Conservation (phyloP, 129 eudicot species). For the Ambrosia artemisiifolia region DNA sequence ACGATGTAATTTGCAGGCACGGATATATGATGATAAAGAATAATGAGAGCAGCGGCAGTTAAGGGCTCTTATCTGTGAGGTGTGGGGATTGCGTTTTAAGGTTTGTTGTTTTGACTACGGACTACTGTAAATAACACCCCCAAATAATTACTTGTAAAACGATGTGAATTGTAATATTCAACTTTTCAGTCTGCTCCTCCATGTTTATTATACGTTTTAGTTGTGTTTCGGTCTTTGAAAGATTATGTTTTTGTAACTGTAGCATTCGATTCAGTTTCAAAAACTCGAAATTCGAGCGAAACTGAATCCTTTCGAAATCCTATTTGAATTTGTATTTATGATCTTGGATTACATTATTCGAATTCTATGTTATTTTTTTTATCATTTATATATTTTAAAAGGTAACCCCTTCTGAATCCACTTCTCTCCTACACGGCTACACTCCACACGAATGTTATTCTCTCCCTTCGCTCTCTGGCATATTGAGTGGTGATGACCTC, state of each 20-base stretch:
- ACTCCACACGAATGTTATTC: too few species aligned
- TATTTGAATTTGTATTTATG: too few species aligned
- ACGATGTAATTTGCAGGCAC: background rate
- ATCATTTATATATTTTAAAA: too few species aligned
- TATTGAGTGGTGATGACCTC: too few species aligned
- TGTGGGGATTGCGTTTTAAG: conserved; percentile 27
- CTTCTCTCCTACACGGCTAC: too few species aligned
- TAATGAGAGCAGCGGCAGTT: background rate
- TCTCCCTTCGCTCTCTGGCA: too few species aligned
- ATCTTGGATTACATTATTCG: too few species aligned
- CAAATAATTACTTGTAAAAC: conserved; percentile 13
- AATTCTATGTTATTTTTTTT: too few species aligned
- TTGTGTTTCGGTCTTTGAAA: background rate
- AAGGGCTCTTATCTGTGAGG: conserved; percentile 11
- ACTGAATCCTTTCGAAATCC: too few species aligned
- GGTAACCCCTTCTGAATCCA: too few species aligned
- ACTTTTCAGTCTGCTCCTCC: background rate
- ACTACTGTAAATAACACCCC: conserved; percentile 34
- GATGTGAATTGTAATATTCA: conserved; percentile 29
- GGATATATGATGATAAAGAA: conserved; percentile 9
- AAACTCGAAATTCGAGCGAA: too few species aligned
- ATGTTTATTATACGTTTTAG: background rate
- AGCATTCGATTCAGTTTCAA: too few species aligned
- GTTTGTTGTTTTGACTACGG: conserved; percentile 23
- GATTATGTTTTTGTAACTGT: background rate